A percentile compares a stretch with the other conserved stretches of the same genome.
These are phyloP conservation scores for Camellia oleifera DNA, from an alignment of 179 eudicot species.

Conservation along the genomic window DNA sequence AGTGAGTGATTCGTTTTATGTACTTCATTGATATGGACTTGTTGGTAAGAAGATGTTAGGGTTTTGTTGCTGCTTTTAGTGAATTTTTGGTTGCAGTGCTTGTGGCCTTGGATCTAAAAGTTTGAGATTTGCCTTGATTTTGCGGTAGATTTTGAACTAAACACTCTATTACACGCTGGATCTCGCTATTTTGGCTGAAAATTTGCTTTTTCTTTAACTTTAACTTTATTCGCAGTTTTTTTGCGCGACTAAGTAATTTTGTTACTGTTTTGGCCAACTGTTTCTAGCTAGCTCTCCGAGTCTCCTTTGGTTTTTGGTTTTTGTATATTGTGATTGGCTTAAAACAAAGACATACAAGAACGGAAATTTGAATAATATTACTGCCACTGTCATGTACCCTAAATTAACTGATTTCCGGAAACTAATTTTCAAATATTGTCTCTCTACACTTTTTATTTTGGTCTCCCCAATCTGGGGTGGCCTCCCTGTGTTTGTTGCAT, in stretches of 20 bases:
- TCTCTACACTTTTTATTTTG: no score
- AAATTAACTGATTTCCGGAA: no score
- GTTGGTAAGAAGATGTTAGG: not conserved
- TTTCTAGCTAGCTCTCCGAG: not conserved
- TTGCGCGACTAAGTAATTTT: not conserved
- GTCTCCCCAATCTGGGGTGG: no score
- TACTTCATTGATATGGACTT: not conserved
- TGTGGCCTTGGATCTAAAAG: not conserved
- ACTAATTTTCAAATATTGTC: no score
- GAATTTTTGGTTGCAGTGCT: not conserved
- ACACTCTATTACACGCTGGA: not conserved
- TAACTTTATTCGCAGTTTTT: not conserved
- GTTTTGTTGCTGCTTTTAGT: not conserved
- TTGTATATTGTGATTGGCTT: not conserved
- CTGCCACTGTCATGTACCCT: no score
- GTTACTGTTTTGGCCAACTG: not conserved
- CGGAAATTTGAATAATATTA: no score
- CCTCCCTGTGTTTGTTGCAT: no score
- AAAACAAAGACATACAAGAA: no score
- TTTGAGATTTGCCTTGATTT: not conserved
- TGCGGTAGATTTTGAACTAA: constrained; percentile 2
- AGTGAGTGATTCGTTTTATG: not conserved
- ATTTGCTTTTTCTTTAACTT: not conserved
- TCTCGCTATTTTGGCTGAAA: not conserved
- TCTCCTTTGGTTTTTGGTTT: not conserved